Evolutionary conservation across 2,329 filamentous ascomycete genomes (phyloP).

Genomic region (Diaporthe amygdali): DNA sequence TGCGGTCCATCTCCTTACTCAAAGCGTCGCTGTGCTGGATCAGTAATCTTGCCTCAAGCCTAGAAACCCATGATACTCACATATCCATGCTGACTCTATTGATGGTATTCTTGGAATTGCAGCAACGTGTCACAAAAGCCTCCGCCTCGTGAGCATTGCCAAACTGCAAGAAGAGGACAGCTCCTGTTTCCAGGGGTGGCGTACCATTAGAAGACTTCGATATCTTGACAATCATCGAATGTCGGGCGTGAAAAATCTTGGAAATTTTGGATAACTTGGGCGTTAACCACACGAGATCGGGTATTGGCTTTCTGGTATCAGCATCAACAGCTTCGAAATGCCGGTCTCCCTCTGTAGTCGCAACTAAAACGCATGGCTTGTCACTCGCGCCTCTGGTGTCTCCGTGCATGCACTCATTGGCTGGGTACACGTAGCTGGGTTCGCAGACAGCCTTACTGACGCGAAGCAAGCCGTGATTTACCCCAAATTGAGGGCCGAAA

Average conservation of each 20-base stretch:
- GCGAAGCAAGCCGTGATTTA: background rate
- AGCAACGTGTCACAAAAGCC: background rate
- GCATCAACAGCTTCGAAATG: conserved; percentile 2
- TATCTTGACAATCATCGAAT: conserved; percentile 6
- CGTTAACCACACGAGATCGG: conserved; percentile 20
- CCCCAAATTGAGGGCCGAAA: background rate
- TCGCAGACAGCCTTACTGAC: conserved; percentile 18
- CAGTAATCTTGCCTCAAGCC: background rate
- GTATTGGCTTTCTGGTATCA: background rate
- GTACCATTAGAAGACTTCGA: background rate
- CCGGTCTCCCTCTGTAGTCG: background rate
- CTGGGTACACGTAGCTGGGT: conserved; percentile 15
- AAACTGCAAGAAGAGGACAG: background rate
- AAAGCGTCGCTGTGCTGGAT: background rate
- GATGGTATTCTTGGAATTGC: background rate
- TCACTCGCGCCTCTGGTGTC: background rate
- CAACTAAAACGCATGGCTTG: background rate
- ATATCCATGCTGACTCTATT: background rate
- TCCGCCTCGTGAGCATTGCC: conserved; percentile 17
- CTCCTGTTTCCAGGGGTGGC: background rate
- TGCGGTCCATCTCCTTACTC: background rate
- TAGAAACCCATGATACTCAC: background rate
- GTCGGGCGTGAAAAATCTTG: background rate
- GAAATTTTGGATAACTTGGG: conserved; percentile 2
- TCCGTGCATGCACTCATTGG: background rate